Conservation (phyloP, 2,329 filamentous ascomycete species). For the Myriosclerotinia curreyana region DNA sequence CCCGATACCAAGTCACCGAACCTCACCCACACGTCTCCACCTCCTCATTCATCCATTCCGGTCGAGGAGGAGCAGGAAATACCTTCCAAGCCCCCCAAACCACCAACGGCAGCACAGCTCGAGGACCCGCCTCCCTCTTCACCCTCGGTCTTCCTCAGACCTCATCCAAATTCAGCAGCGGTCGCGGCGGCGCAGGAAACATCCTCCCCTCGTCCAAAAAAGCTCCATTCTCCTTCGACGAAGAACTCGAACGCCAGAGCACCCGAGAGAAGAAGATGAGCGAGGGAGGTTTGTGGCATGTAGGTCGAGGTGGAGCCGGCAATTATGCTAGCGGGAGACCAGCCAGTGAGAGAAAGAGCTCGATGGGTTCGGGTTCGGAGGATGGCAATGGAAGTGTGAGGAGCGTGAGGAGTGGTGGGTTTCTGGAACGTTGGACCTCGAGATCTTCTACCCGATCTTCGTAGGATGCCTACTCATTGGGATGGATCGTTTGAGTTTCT, state of each 20-base stretch:
- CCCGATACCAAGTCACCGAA: conserved; percentile 36
- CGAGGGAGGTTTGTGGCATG: conserved; percentile 33
- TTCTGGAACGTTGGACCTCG: conserved; percentile 12
- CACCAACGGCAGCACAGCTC: conserved; percentile 30
- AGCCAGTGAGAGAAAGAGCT: conserved; percentile 15
- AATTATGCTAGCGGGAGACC: conserved; percentile 27
- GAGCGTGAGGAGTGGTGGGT: conserved; percentile 8
- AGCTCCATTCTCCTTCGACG: conserved; percentile 38
- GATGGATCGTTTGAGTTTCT: too few species aligned
- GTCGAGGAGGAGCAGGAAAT: conserved; percentile 39
- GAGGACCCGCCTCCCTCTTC: conserved; percentile 36
- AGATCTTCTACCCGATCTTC: not conserved
- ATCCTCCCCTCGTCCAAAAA: conserved; percentile 34
- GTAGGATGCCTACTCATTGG: not conserved
- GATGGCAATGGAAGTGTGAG: conserved; percentile 12
- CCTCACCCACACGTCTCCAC: conserved; percentile 37
- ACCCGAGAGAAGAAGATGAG: conserved; percentile 35
- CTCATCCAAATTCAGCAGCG: conserved; percentile 34
- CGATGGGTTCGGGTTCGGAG: not conserved
- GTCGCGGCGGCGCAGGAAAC: conserved; percentile 39
- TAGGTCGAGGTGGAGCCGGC: conserved; percentile 38
- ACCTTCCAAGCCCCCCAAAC: conserved; percentile 37
- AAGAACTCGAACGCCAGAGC: conserved; percentile 36
- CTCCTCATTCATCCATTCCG: conserved; percentile 33
- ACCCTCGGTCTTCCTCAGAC: conserved; percentile 31